Evolutionary conservation across 1,284 basidiomycete genomes (phyloP).

Genomic region (Tilletia setariae): DNA sequence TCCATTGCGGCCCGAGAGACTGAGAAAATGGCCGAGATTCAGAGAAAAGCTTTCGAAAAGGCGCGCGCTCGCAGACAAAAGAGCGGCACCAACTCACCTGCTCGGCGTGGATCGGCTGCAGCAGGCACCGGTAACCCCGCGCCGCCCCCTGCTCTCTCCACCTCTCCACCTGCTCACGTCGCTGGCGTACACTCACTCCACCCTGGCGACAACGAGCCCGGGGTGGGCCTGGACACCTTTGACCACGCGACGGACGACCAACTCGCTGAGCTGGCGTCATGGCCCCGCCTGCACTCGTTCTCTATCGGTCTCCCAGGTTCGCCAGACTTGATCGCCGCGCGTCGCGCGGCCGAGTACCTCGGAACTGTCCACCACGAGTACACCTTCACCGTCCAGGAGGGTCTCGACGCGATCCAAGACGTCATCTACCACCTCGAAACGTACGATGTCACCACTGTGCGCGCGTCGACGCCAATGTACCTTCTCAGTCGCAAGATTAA

Average conservation of each 20-base stretch:
- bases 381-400: constrained; percentile 97
- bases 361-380: constrained; percentile 97
- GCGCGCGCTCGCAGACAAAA: constrained; percentile 27
- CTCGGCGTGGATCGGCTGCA: neutral
- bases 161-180: neutral
- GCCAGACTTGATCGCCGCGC: constrained; percentile 89
- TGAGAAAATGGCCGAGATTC: constrained; percentile 66
- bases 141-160: neutral
- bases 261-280: constrained; percentile 63
- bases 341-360: constrained; percentile 87
- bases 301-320: constrained; percentile 93
- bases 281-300: constrained; percentile 98
- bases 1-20: constrained; percentile 95
- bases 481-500: constrained; percentile 97
- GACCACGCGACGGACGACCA: constrained; percentile 17
- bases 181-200: neutral
- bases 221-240: constrained; percentile 13
- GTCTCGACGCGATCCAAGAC: constrained; percentile 92
- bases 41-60: constrained; percentile 62
- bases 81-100: constrained; percentile 6
- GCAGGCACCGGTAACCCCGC: neutral
- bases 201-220: constrained; percentile 13
- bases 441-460: constrained; percentile 97
- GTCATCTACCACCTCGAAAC: constrained; percentile 99
- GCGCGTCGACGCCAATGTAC: constrained; percentile 97